phyloP scores from a whole-genome alignment of 2,329 filamentous ascomycete species.

The Podosphaera leucotricha region DNA sequence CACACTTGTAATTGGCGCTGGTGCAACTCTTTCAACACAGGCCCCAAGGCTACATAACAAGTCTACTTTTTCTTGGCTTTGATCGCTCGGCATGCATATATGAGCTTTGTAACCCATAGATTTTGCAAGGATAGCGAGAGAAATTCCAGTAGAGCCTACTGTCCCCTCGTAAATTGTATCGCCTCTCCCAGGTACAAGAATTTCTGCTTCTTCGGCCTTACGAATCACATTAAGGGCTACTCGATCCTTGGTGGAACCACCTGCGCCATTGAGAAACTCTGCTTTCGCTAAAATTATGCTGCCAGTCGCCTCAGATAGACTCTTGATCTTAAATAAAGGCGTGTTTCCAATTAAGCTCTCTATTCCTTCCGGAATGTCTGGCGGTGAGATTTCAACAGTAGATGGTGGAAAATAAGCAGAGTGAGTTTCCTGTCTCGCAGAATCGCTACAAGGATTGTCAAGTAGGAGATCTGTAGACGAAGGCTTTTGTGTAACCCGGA shows the following conservation, averaged over 20 bases:
- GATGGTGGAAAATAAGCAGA: conserved; percentile 19
- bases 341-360: conserved; percentile 88
- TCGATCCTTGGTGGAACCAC: conserved; percentile 81
- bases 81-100: conserved; percentile 94
- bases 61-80: conserved; percentile 69
- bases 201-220: conserved; percentile 52
- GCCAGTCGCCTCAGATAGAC: conserved; percentile 65
- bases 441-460: conserved; percentile 15
- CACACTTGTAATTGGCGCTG: conserved; percentile 81
- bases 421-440: conserved; percentile 32
- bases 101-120: conserved; percentile 78
- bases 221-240: conserved; percentile 80
- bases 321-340: conserved; percentile 65
- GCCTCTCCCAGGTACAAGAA: conserved; percentile 55
- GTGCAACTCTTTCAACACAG: conserved; percentile 70
- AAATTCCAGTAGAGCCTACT: conserved; percentile 89
- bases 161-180: conserved; percentile 97
- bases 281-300: conserved; percentile 83
- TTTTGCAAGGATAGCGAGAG: conserved; percentile 66
- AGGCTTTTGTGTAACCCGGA: conserved; percentile 19
- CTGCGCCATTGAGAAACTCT: conserved; percentile 88
- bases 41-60: conserved; percentile 77
- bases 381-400: conserved; percentile 5
- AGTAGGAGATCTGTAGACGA: conserved; percentile 7
- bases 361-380: conserved; percentile 47